A percentile compares a stretch with the other conserved stretches of the same genome.
phyloP scores from a whole-genome alignment of 129 eudicot species.

The Helichrysum umbraculigerum region DNA sequence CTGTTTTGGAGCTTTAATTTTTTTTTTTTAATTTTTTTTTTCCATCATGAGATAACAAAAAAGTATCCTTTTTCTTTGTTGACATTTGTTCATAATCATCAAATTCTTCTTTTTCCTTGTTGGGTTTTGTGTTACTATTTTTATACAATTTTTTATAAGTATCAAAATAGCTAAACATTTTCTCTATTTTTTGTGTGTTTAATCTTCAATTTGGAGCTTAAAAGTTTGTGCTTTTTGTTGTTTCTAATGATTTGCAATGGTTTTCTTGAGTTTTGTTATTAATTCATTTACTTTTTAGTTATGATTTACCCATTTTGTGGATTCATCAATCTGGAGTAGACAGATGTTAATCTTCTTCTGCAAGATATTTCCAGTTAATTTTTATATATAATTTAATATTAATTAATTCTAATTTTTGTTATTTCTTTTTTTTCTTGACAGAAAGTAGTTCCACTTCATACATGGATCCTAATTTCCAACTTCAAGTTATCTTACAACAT shows the following conservation, averaged over 20 bases:
- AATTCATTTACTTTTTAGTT: background rate
- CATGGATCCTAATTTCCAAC: constrained; percentile 93
- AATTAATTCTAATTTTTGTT: constrained; percentile 25
- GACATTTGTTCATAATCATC: background rate
- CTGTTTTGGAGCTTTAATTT: background rate
- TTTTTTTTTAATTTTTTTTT: background rate
- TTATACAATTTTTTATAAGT: background rate
- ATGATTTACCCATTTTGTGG: background rate
- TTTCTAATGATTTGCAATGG: background rate
- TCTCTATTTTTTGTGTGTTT: background rate
- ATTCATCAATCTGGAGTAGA: constrained; percentile 19
- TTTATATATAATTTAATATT: background rate
- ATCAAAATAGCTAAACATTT: background rate
- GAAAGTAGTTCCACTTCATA: constrained; percentile 89
- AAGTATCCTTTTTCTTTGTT: background rate
- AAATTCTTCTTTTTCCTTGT: background rate
- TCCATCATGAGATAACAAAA: background rate
- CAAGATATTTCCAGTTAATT: background rate
- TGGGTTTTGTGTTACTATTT: constrained; percentile 4
- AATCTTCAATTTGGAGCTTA: background rate
- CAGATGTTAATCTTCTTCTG: constrained; percentile 11
- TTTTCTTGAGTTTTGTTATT: constrained; percentile 22
- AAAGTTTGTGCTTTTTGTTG: background rate
- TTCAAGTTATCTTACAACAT: constrained; percentile 87
- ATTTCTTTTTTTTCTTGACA: constrained; percentile 25